Evolutionary conservation across 495 filamentous ascomycete species (phyloP), one percentile per base, ranked within the genome.

Genomic region (Cetradonia linearis): DNA sequence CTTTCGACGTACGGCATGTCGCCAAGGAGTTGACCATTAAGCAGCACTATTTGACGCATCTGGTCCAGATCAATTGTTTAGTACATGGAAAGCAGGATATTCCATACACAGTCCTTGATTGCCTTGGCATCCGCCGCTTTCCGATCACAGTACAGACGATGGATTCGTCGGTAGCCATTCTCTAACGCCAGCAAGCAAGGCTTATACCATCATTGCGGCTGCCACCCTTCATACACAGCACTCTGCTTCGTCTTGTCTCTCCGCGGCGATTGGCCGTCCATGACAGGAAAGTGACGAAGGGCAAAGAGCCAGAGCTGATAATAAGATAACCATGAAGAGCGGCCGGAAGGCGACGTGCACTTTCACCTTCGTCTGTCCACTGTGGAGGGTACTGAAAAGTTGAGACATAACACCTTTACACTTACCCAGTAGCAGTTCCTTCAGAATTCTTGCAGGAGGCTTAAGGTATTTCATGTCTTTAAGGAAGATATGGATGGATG

Each of bases 401-500:
- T n/a, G n/a, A n/a, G n/a, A n/a, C n/a, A n/a, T n/a, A n/a, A n/a
- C n/a, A n/a, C n/a, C n/a, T n/a, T n/a, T n/a, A 36, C 60, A 61
- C 33, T 60, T 63, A 1, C 37, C 25, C 37, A 63, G 68, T 6
- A 72, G 62, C 9, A 70, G 28, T 36, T 52, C 52, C 44, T 69
- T 70, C 38, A 72, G 25, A 40, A 71, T 63, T 42, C 63, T 63
- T 27, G 55, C 61, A 42, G 61, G 62, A 28, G 65, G 66, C 48
- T 70, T 64, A 11, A 72, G 60, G 56, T 70, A 69, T 61, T 72
- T 72, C 14, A 59, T 63, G 52, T 72, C 61, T 64, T 70, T 63
- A 23, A 70, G 62, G 55, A 71, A 72, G 4, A 58, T 67, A 33
- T 62, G 52, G 28, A 72, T 56, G 14, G 66, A 68, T 33, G 60